Conservation (phyloP, 2,329 filamentous ascomycete species). For the Aspergillus glaucus region DNA sequence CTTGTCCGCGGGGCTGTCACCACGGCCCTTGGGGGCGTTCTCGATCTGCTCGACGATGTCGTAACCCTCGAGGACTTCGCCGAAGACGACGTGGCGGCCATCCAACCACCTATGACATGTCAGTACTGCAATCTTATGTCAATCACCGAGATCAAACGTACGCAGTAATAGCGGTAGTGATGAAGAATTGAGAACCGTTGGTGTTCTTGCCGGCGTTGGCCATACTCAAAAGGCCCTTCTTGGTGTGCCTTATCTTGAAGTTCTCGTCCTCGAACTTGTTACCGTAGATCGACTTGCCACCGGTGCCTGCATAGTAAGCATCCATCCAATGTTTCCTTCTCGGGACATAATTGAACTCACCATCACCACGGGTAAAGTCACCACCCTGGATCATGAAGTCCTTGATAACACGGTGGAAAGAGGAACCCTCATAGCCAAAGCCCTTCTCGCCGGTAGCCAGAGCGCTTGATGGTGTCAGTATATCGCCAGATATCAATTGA, state of each 20-base stretch:
- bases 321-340: background rate
- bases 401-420: constrained; percentile 66
- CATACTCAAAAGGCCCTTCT: constrained; percentile 59
- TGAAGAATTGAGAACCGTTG: constrained; percentile 63
- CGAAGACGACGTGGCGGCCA: constrained; percentile 61
- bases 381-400: constrained; percentile 66
- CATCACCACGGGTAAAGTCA: constrained; percentile 60
- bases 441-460: constrained; percentile 62
- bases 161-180: constrained; percentile 55
- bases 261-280: constrained; percentile 63
- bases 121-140: constrained; percentile 1
- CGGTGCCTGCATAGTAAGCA: constrained; percentile 44
- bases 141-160: constrained; percentile 14
- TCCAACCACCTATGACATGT: constrained; percentile 49
- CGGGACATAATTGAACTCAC: constrained; percentile 19
- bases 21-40: constrained; percentile 51
- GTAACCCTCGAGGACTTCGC: constrained; percentile 63
- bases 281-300: constrained; percentile 63
- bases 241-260: constrained; percentile 64
- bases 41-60: constrained; percentile 61
- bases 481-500: constrained; percentile 1
- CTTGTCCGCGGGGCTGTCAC: constrained; percentile 52
- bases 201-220: constrained; percentile 60
- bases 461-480: constrained; percentile 33
- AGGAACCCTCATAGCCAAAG: constrained; percentile 60